Conservation (phyloP, 1,284 basidiomycete species). For the Agroathelia rolfsii region DNA sequence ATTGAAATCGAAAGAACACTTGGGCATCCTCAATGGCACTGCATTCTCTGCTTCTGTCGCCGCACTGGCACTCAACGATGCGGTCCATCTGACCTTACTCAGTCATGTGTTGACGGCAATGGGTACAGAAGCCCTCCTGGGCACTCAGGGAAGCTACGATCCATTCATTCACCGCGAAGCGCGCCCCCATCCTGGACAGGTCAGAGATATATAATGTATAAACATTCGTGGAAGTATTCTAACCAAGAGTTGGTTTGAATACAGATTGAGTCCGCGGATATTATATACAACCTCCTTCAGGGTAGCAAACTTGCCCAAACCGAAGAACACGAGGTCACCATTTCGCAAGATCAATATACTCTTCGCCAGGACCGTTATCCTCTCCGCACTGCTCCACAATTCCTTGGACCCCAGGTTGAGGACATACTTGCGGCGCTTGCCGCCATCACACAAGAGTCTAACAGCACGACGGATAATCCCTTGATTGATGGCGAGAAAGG, state of each 20-base stretch:
- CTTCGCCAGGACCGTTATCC: slow-evolving; percentile 74
- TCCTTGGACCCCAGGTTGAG: slow-evolving; percentile 80
- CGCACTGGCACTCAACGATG: slow-evolving; percentile 60
- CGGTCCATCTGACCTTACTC: slow-evolving; percentile 62
- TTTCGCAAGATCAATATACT: slow-evolving; percentile 43
- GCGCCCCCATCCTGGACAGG: slow-evolving; percentile 83
- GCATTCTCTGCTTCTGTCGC: slow-evolving; percentile 68
- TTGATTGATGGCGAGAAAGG: slow-evolving; percentile 60
- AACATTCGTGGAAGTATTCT: too few species aligned
- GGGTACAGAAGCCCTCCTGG: slow-evolving; percentile 73
- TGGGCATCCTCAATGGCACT: slow-evolving; percentile 76
- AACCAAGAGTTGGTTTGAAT: too few species aligned
- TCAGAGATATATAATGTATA: slow-evolving; percentile 15
- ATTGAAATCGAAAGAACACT: slow-evolving; percentile 74
- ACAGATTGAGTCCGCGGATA: slow-evolving; percentile 59
- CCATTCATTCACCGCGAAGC: slow-evolving; percentile 73
- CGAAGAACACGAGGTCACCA: slow-evolving; percentile 50
- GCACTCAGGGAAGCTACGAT: slow-evolving; percentile 64
- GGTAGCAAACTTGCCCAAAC: slow-evolving; percentile 61
- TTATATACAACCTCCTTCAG: slow-evolving; percentile 61
- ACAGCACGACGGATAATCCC: slow-evolving; percentile 78
- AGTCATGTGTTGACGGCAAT: slow-evolving; percentile 76
- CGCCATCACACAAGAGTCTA: slow-evolving; percentile 69
- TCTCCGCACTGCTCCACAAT: slow-evolving; percentile 72
- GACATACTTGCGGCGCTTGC: slow-evolving; percentile 61